phyloP scores from a whole-genome alignment of 805 yeast genomes.

The Zygosaccharomyces bisporus region DNA sequence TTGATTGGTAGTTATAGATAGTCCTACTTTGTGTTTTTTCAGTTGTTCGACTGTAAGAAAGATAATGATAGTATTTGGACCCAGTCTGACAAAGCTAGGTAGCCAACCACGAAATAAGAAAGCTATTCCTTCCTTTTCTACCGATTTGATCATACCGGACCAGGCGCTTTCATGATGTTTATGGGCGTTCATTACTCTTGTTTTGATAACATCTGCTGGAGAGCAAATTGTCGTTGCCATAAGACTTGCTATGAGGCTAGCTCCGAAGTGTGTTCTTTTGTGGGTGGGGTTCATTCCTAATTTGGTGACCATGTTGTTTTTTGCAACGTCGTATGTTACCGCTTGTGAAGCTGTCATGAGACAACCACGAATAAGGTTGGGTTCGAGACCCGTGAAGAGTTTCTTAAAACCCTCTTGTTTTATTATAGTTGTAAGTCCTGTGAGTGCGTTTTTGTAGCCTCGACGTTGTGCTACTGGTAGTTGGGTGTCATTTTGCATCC shows the following conservation, averaged over 20 bases:
- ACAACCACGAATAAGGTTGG: conserved; percentile 76
- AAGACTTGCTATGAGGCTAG: conserved; percentile 76
- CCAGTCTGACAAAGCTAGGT: conserved; percentile 80
- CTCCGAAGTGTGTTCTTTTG: conserved; percentile 69
- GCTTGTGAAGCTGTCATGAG: conserved; percentile 90
- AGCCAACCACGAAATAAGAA: conserved; percentile 91
- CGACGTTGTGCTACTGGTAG: conserved; percentile 62
- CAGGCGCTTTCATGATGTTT: conserved; percentile 45
- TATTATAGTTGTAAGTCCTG: conserved; percentile 61
- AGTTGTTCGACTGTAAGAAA: conserved; percentile 66
- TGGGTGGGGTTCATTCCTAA: conserved; percentile 53
- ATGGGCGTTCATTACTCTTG: conserved; percentile 73
- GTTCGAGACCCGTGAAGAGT: conserved; percentile 68
- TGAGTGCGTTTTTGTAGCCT: conserved; percentile 71
- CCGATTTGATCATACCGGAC: conserved; percentile 49
- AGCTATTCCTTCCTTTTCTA: conserved; percentile 65
- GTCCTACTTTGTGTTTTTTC: conserved; percentile 52
- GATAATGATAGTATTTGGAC: conserved; percentile 74
- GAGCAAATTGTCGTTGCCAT: conserved; percentile 91
- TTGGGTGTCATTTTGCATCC: conserved; percentile 87
- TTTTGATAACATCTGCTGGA: conserved; percentile 88
- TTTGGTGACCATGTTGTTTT: conserved; percentile 50
- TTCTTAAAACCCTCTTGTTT: conserved; percentile 57
- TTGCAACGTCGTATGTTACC: conserved; percentile 78
- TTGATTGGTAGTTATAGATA: too few relatives aligned